Evolutionary conservation across 176 grass and related monocot genomes (phyloP).

Genomic region (Olyra latifolia): DNA sequence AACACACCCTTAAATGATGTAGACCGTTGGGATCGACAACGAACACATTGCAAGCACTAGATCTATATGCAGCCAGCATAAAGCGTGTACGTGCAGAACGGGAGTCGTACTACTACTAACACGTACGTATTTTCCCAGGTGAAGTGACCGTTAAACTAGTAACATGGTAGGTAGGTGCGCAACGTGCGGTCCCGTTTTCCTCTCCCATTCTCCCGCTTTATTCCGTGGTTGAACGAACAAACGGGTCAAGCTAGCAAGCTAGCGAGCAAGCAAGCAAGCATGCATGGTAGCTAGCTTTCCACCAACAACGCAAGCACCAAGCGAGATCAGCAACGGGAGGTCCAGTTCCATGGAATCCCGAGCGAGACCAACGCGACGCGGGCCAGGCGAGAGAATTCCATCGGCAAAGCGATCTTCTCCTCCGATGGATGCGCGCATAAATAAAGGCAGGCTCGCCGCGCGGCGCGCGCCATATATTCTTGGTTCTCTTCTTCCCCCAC

Average conservation of each 20-base stretch:
- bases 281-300: neutral
- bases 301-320: neutral
- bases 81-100: no score
- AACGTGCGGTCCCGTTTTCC: neutral
- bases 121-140: neutral
- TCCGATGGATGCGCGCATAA: no score
- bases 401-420: neutral
- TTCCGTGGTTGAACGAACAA: neutral
- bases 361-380: neutral
- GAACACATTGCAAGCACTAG: no score
- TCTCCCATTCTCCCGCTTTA: neutral
- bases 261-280: no score
- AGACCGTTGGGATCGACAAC: no score
- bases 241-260: neutral
- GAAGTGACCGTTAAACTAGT: neutral
- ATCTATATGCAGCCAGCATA: no score
- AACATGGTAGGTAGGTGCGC: neutral
- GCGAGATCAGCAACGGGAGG: neutral
- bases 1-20: no score
- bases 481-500: neutral
- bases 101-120: no score
- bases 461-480: slow-evolving; percentile 27
- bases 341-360: slow-evolving; percentile 20
- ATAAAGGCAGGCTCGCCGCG: neutral
- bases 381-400: neutral